Percentiles rank a stretch among this genome's conserved stretches.
Evolutionary conservation across 495 filamentous ascomycete genomes (phyloP).

Genomic region (Mytilinidion resinicola): DNA sequence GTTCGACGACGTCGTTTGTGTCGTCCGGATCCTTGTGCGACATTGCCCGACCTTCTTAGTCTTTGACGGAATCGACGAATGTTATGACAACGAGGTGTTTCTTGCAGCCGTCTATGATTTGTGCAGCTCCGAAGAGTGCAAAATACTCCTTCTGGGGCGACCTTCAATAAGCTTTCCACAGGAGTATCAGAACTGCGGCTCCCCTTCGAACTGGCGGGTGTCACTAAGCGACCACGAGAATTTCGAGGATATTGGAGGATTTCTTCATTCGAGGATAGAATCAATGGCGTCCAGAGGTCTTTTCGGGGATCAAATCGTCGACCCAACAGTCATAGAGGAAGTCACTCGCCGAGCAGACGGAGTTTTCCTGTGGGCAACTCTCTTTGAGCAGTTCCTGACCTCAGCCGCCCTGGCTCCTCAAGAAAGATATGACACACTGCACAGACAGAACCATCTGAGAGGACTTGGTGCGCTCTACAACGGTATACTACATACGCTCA

Average conservation of each 20-base stretch:
- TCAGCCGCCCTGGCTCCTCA: slow-evolving; percentile 14
- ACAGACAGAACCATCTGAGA: slow-evolving; percentile 2
- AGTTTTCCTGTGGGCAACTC: slow-evolving; percentile 19
- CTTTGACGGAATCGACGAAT: slow-evolving; percentile 24
- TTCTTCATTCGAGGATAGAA: slow-evolving; percentile 8
- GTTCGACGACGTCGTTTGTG: slow-evolving; percentile 15
- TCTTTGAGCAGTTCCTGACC: slow-evolving; percentile 14
- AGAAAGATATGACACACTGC: slow-evolving; percentile 9
- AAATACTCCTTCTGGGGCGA: slow-evolving; percentile 13
- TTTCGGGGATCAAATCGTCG: slow-evolving; percentile 15
- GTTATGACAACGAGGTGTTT: slow-evolving; percentile 8
- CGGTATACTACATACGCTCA: slow-evolving; percentile 12
- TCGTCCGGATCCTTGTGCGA: slow-evolving; percentile 9
- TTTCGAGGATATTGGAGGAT: slow-evolving; percentile 6
- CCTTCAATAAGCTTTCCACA: slow-evolving; percentile 9
- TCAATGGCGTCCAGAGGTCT: slow-evolving; percentile 17
- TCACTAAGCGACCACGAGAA: slow-evolving; percentile 5
- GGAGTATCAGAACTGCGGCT: slow-evolving; percentile 16
- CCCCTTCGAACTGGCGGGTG: slow-evolving; percentile 6
- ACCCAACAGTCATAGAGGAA: slow-evolving; percentile 5
- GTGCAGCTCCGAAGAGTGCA: slow-evolving; percentile 8
- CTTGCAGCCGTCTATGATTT: slow-evolving; percentile 14
- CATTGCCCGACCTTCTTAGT: slow-evolving; percentile 23
- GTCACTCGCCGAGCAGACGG: slow-evolving; percentile 13
- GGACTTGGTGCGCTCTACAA: slow-evolving; percentile 17